Evolutionary conservation across 2,329 filamentous ascomycete genomes (phyloP), one percentile per base, ranked within the genome.

Genomic region (Proliferodiscus dingleyae): DNA sequence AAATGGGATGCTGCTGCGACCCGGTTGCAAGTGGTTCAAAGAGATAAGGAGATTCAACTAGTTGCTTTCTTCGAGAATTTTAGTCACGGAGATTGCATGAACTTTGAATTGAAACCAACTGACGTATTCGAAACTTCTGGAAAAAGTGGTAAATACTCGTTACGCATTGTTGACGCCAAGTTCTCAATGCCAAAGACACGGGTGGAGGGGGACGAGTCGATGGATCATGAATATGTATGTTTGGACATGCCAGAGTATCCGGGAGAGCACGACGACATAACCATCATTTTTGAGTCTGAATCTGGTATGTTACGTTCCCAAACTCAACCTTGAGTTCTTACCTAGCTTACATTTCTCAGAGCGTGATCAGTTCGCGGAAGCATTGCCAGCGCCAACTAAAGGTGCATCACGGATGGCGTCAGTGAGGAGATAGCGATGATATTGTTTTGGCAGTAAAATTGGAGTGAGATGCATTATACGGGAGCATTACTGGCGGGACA

Each of bases 201-300:
- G 32, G 64, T 70, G 15, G 69, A 75, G 41, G 68, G 69, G 3
- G 65, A 72, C 47, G 71, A 74, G 48, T 74, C 73, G 50, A 66
- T 73, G 36, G 81, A 83, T 50, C 78, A 81, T 62, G 78, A 81
- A 21, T 95, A 91, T 68, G 76, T 95, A 30, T 93, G 87, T 63
- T 68, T 95, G 47, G 90, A 95, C 65, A 79, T 89, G 65, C 84
- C 89, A 15, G 89, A 95, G 58, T 87, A 94, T 65, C 87, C 89
- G 1, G 87, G 87, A 41, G 90, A 95, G 68, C 89, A 95, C 66
- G 90, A 95, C 64, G 90, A 96, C 68, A 88, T 96, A 55, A 78
- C 83, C 9, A 83, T 96, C 59, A 68, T 83, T 50, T 96, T 96
- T 71, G 89, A 95, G 53, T 83, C 75, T 37, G 85, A 88, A 63